Evolutionary conservation across 345 rosid genomes (phyloP), one percentile per base, ranked within the genome.

Genomic region (Eucalyptus urophylla): DNA sequence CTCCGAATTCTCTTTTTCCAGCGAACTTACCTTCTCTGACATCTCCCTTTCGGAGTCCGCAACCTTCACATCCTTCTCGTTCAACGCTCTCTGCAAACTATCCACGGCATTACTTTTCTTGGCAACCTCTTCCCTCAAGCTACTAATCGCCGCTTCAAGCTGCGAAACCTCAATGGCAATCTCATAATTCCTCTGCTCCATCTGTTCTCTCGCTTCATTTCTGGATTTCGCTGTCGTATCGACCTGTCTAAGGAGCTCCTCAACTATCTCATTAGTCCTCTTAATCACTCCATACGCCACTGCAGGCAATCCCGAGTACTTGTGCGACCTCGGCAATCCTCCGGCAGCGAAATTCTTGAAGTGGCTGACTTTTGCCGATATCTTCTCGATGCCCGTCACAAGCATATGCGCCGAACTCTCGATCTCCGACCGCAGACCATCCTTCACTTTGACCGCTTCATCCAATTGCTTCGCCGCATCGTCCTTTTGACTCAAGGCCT

Each of bases 151-250:
- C 58, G 99, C 97, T 92, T 98, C 99, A 87, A 98, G 96, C 94
- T 97, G 97, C 29, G 99, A 98, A 92, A 98, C 99, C 92, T 98
- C 99, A 87, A 98, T 96, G 60, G 99, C 99, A 89, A 98, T 97
- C 94, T 97, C 99, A 88, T 96, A 98, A 89, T 98, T 98, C 87
- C 99, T 93, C 91, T 97, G 98, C 88, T 96, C 99, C 91, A 98
- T 94, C 92, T 96, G 99, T 90, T 95, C 98, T 91, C 99, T 97
- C 14, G 95, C 98, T 80, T 97, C 99, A 89, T 98, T 94, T 80
- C 99, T 95, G 27, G 99, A 94, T 92, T 96, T 98, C 0, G 92
- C 88, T 5, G 94, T 89, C 21, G 87, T 62, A 90, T 96, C 97
- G 2, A 96, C 90, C 95, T 97, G 99, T 92, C 88, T 95, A 91